Evolutionary conservation across 2,329 filamentous ascomycete genomes (phyloP), one percentile per base, ranked within the genome.

Genomic region (Cercospora brassicicola): DNA sequence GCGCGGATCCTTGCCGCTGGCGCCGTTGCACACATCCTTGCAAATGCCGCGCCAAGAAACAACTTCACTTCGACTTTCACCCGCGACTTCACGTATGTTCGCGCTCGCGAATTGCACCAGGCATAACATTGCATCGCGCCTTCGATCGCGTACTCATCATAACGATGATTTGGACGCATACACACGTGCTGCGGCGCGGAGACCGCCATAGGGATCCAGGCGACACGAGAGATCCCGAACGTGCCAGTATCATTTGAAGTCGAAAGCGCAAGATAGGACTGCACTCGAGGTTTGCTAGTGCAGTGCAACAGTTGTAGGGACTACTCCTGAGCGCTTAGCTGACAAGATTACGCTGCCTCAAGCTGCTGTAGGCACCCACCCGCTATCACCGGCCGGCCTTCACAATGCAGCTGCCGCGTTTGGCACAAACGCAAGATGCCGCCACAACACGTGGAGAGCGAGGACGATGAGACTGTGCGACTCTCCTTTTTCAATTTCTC

Each of bases 11-110:
- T 20, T 61, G 18, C 64, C 57, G 57, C 28, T 39, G 42, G 55
- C 56, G 64, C 62, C 62, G 48, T 42, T 39, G 60, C 30, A n/a
- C 20, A 28, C 26, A 60, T 60, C 23, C 39, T 36, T 65, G 63
- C 63, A 59, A 11, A 30, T 48, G 15, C 42, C 36, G 64, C 64
- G 51, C 31, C 64, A 39, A 61, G 53, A 56, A 9, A 9, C n/a
- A 15, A 63, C 39, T 63, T 63, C 42, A 53, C 59, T 11, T 55
- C 42, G n/a, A 31, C 61, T 55, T 42, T 39, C 62, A 23, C 62
- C 62, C 23, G 59, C 31, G 20, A 18, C 36, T 61, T 31, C 20
- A 45, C 59, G 20, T 13, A 26, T 13, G 11, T 45, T 26, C 23
- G 57, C 57, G 51, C 23, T 30, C 23, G 26, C 26, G 6, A 11